Evolutionary conservation across 495 filamentous ascomycete genomes (phyloP), one percentile per base, ranked within the genome.

Genomic region (Peziza echinospora): DNA sequence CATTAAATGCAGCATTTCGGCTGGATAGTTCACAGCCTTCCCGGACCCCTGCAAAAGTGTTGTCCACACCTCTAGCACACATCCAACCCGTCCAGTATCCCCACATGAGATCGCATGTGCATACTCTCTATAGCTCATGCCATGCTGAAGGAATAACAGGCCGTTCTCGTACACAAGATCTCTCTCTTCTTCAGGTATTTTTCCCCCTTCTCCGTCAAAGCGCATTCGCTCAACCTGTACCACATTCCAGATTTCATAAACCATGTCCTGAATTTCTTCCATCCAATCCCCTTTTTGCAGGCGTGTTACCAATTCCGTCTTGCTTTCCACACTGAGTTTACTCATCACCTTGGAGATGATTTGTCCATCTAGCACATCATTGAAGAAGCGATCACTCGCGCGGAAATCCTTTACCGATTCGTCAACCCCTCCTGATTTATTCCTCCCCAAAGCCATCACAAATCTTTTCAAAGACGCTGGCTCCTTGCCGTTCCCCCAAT

Each of bases 61-160:
- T 9, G 34, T 30, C 37, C 37, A 48, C 9, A 42, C 19, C 1
- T 8, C 9, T 5, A 48, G 13, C 8, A 43, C 24, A 24, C 43
- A 5, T 24, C 43, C 37, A 8, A 48, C 6, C 5, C 47, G 2
- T 7, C 47, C 47, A 2, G 47, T 10, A 28, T 48, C 47, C 4
- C 47, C 47, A 10, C n/a, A 22, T 6, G 22, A 24, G 2, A 48
- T 8, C 3, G 47, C 47, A 11, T 16, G 9, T 10, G 10, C 5
- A 21, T 42, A 48, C 25, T 48, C 47, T 21, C 40, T 43, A 24
- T 48, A 48, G n/a, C 25, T 10, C 23, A 48, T n/a, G 7, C 34
- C 47, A 8, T 48, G 34, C 24, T 48, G 30, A 13, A 48, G 3
- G 40, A 43, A 48, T 23, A 48, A 24, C 10, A 28, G 9, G 10